Percentiles rank a stretch among this genome's conserved stretches.
Conservation (phyloP, 495 filamentous ascomycete species). For the Penicillium paxilli region DNA sequence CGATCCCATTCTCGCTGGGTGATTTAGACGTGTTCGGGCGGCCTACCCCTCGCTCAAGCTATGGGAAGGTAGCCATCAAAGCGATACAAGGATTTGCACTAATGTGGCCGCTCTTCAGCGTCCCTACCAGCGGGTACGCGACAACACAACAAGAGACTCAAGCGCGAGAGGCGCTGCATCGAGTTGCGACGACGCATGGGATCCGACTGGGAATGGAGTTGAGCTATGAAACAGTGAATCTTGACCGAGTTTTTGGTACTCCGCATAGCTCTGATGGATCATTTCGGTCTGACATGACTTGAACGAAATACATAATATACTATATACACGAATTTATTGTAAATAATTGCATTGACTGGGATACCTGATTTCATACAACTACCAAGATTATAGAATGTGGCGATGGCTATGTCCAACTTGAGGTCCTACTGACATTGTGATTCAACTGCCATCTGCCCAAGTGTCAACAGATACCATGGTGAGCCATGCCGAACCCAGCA, state of each 20-base stretch:
- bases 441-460: too few species aligned
- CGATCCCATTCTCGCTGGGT: conserved; percentile 12
- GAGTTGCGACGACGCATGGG: neutral
- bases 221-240: neutral
- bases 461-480: too few species aligned
- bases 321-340: neutral
- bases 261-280: neutral
- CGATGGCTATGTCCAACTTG: too few species aligned
- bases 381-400: too few species aligned
- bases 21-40: conserved; percentile 10
- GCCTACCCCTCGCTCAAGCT: neutral
- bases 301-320: neutral
- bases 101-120: neutral
- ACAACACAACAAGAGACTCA: neutral
- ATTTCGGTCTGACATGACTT: neutral
- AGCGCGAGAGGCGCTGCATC: neutral
- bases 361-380: too few species aligned
- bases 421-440: too few species aligned
- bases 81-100: conserved; percentile 1
- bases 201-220: conserved; percentile 1
- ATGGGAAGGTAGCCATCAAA: neutral
- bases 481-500: too few species aligned
- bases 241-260: neutral
- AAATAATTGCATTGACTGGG: too few species aligned
- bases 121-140: conserved; percentile 1